Percentiles rank a stretch among this genome's conserved stretches.
Conservation (phyloP, 257 asterid species). For the Cordia subcordata region DNA sequence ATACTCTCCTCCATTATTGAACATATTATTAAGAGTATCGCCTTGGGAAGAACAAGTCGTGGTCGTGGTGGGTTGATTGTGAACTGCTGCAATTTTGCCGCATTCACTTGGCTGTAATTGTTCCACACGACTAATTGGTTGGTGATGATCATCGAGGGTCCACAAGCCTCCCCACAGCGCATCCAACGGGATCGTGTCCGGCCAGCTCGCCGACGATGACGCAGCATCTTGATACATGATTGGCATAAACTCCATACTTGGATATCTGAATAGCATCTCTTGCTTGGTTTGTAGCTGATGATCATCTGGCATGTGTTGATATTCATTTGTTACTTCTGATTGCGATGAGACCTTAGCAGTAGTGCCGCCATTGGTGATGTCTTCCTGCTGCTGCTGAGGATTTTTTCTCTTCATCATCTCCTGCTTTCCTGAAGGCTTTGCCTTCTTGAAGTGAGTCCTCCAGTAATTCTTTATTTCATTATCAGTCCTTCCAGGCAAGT, state of each 20-base stretch:
- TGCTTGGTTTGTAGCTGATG: not conserved
- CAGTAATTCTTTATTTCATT: slow-evolving; percentile 36
- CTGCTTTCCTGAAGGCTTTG: slow-evolving; percentile 14
- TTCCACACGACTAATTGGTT: not conserved
- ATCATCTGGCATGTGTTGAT: not conserved
- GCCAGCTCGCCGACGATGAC: slow-evolving; percentile 3
- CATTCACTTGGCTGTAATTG: slow-evolving; percentile 11
- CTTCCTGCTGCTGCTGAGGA: slow-evolving; percentile 1
- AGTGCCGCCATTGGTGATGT: not conserved
- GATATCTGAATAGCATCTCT: not conserved
- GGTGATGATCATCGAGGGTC: slow-evolving; percentile 34
- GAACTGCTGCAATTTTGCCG: slow-evolving; percentile 17
- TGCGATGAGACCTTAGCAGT: not conserved
- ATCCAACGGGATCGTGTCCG: slow-evolving; percentile 27
- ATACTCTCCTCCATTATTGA: slow-evolving; percentile 26
- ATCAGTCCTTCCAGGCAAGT: slow-evolving; percentile 43
- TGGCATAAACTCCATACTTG: slow-evolving; percentile 10
- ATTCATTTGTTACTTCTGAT: slow-evolving; percentile 1
- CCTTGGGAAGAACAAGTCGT: slow-evolving; percentile 7
- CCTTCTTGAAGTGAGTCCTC: slow-evolving; percentile 38
- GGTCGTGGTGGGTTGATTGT: slow-evolving; percentile 17
- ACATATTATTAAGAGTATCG: slow-evolving; percentile 14
- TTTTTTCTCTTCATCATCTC: slow-evolving; percentile 5
- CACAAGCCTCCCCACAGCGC: slow-evolving; percentile 48
- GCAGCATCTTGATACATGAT: slow-evolving; percentile 12